A percentile compares a stretch with the other conserved stretches of the same genome.
Conservation (phyloP, 441 rosid species). For the Syzygium malaccense region DNA sequence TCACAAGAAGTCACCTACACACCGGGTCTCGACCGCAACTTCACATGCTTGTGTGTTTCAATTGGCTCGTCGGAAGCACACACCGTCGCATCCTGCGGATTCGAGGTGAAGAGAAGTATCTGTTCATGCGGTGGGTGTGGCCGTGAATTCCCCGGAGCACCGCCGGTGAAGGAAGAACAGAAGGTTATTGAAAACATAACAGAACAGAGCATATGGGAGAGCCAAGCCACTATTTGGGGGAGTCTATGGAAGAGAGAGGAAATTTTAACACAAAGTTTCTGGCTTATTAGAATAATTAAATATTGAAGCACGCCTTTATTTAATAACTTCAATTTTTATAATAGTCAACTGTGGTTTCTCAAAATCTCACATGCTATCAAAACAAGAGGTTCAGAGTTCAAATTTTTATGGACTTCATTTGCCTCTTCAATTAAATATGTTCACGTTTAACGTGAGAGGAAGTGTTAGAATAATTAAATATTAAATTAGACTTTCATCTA, state of each 20-base stretch:
- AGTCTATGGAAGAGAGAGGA: background rate
- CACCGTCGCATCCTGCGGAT: background rate
- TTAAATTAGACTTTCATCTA: too few relatives aligned
- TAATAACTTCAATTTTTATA: too few relatives aligned
- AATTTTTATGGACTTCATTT: too few relatives aligned
- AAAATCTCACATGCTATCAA: too few relatives aligned
- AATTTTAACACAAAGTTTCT: background rate
- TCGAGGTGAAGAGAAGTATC: background rate
- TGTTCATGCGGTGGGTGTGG: background rate
- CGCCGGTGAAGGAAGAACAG: background rate
- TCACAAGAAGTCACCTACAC: background rate
- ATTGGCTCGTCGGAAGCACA: background rate
- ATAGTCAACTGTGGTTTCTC: fast-evolving
- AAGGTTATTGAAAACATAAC: background rate
- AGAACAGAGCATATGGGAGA: background rate
- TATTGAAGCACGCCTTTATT: too few relatives aligned
- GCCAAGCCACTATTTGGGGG: background rate
- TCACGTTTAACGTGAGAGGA: too few relatives aligned
- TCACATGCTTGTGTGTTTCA: background rate
- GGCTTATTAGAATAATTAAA: background rate
- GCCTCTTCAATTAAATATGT: too few relatives aligned
- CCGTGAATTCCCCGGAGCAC: background rate
- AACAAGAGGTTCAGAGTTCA: too few relatives aligned
- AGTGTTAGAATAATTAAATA: too few relatives aligned
- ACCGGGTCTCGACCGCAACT: background rate